Conservation (phyloP, 2,329 filamentous ascomycete genomes). For the Calonectria multiphialidica region DNA sequence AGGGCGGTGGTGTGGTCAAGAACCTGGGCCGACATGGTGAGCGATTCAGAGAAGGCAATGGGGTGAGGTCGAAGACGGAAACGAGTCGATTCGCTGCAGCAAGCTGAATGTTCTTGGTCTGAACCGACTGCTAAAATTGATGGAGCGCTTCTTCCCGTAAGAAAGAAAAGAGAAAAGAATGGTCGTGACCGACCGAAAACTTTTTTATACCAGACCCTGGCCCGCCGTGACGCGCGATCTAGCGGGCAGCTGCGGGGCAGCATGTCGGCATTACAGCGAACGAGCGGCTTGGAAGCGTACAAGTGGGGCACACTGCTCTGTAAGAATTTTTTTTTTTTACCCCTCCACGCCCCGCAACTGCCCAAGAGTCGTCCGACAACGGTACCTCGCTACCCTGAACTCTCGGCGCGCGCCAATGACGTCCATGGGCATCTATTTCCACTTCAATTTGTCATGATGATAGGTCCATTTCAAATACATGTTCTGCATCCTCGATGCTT, state of each 20-base stretch:
- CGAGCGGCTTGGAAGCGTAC: constrained; percentile 2
- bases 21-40: constrained; percentile 77
- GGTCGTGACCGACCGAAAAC: constrained; percentile 49
- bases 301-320: background rate
- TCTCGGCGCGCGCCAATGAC: background rate
- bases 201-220: constrained; percentile 54
- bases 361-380: background rate
- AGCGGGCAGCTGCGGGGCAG: constrained; percentile 30
- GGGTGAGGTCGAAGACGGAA: constrained; percentile 59
- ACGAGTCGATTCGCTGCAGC: constrained; percentile 47
- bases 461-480: background rate
- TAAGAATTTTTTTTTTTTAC: constrained; percentile 9
- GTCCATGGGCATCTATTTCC: background rate
- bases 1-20: constrained; percentile 82
- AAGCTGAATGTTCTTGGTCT: constrained; percentile 43
- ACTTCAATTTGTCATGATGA: background rate
- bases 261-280: constrained; percentile 9
- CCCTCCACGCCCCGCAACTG: background rate
- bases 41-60: constrained; percentile 43
- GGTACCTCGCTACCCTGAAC: background rate
- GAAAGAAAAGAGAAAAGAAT: constrained; percentile 58
- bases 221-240: constrained; percentile 28
- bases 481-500: background rate
- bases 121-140: constrained; percentile 53
- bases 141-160: constrained; percentile 66